A percentile compares a stretch with the other conserved stretches of the same genome.
Conservation (phyloP, 768 basidiomycete genomes). For the Agaricus subrufescens region DNA sequence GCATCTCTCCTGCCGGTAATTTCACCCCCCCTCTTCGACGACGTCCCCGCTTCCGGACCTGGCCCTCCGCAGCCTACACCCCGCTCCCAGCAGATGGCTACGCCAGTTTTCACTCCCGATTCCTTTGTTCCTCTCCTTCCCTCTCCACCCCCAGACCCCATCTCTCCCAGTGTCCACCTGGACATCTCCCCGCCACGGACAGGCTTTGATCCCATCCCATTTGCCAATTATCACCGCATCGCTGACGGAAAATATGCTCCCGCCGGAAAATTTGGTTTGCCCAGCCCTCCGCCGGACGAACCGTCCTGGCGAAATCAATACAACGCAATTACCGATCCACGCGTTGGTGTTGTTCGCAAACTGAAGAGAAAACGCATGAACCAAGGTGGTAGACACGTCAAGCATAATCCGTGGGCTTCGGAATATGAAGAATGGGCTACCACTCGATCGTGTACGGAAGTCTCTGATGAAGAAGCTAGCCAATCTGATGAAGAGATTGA, state of each 20-base stretch:
- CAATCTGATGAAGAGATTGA: constrained; percentile 53
- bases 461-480: constrained; percentile 26
- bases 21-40: constrained; percentile 19
- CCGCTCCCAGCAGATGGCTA: background rate
- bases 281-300: constrained; percentile 56
- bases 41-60: constrained; percentile 17
- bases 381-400: constrained; percentile 27
- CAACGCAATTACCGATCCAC: constrained; percentile 61
- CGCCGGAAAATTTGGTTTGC: constrained; percentile 67
- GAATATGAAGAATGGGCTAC: constrained; percentile 47
- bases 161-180: constrained; percentile 51
- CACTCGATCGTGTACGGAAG: constrained; percentile 24
- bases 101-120: constrained; percentile 8
- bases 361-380: constrained; percentile 60
- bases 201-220: constrained; percentile 70
- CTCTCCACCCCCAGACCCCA: constrained; percentile 47
- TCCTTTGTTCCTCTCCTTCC: constrained; percentile 31
- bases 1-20: background rate
- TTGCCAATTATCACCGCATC: constrained; percentile 54
- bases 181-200: constrained; percentile 15
- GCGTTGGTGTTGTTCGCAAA: constrained; percentile 62
- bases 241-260: constrained; percentile 69
- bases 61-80: constrained; percentile 12
- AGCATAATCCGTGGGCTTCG: constrained; percentile 37
- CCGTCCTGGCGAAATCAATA: constrained; percentile 55